A percentile compares a stretch with the other conserved stretches of the same genome.
Evolutionary conservation across 164 flowering plant species (phyloP).

Genomic region (Macadamia integrifolia): DNA sequence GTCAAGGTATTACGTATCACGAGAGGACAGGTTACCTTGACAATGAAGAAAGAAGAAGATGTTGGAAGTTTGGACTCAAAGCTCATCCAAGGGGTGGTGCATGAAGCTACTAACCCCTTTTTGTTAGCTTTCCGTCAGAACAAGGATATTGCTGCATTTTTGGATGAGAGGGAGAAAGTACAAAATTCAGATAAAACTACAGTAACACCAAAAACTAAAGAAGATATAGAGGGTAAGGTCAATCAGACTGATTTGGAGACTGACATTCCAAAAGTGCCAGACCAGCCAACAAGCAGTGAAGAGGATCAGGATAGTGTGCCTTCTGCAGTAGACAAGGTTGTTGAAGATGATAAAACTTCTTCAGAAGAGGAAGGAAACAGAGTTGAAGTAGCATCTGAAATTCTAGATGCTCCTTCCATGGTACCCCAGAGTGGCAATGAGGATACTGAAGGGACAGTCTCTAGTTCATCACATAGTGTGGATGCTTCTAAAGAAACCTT

Average conservation of each 20-base stretch:
- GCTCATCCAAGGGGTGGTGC: constrained; percentile 48
- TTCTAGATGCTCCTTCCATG: constrained; percentile 4
- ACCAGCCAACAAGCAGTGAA: constrained; percentile 12
- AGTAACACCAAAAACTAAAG: constrained; percentile 14
- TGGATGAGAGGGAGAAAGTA: constrained; percentile 59
- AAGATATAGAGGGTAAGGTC: constrained; percentile 16
- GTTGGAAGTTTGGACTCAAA: constrained; percentile 22
- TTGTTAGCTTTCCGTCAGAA: constrained; percentile 75
- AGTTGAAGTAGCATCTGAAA: constrained; percentile 7
- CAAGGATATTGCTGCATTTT: constrained; percentile 66
- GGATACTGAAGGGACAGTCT: constrained; percentile 10
- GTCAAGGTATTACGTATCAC: constrained; percentile 71
- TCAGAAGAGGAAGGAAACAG: constrained; percentile 11
- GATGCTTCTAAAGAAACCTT: constrained; percentile 14
- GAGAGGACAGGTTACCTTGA: constrained; percentile 76
- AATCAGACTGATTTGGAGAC: constrained; percentile 12
- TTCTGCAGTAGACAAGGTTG: constrained; percentile 19
- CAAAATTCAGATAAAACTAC: constrained; percentile 23
- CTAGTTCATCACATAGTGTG: constrained; percentile 14
- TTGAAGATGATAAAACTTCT: constrained; percentile 20
- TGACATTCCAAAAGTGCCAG: constrained; percentile 16
- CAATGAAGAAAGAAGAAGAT: constrained; percentile 79
- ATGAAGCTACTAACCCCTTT: constrained; percentile 82
- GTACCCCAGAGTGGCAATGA: constrained; percentile 6
- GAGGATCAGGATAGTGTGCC: constrained; percentile 11